Evolutionary conservation across 2,329 filamentous ascomycete species (phyloP).

Genomic region (Aspergillus oerlinghausenensis): DNA sequence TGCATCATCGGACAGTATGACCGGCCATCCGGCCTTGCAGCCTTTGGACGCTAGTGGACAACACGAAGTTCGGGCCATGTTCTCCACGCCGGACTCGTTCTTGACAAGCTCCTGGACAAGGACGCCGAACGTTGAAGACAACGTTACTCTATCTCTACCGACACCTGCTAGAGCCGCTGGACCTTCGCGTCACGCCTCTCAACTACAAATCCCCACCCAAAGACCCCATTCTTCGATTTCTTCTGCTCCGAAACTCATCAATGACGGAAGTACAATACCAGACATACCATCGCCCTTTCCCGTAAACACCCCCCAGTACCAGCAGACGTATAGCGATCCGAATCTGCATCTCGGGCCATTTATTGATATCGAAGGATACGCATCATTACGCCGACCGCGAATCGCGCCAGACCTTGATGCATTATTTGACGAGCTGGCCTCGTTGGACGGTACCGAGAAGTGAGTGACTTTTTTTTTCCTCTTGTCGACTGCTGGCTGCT

Average conservation of each 20-base stretch:
- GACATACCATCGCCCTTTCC: slow-evolving; percentile 22
- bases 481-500: slow-evolving; percentile 9
- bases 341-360: slow-evolving; percentile 23
- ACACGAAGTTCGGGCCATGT: slow-evolving; percentile 3
- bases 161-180: slow-evolving; percentile 20
- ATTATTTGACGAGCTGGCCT: slow-evolving; percentile 56
- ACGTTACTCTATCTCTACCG: slow-evolving; percentile 19
- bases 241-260: slow-evolving; percentile 16
- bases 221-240: slow-evolving; percentile 13
- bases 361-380: slow-evolving; percentile 29
- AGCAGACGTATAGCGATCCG: slow-evolving; percentile 23
- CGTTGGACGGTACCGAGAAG: slow-evolving; percentile 52
- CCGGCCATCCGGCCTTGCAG: not conserved
- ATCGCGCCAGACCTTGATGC: slow-evolving; percentile 43
- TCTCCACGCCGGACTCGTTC: slow-evolving; percentile 17
- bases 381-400: slow-evolving; percentile 22
- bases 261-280: slow-evolving; percentile 15
- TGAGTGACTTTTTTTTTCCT: slow-evolving; percentile 14
- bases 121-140: slow-evolving; percentile 23
- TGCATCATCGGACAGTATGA: not conserved
- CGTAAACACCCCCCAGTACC: slow-evolving; percentile 21
- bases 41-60: slow-evolving; percentile 5
- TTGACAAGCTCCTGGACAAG: slow-evolving; percentile 27
- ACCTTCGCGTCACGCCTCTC: slow-evolving; percentile 14
- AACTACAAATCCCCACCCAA: slow-evolving; percentile 5